These are phyloP conservation scores for Monosporascus sp. DNA, from an alignment of 2,329 filamentous ascomycete genomes.

Conservation along the genomic window DNA sequence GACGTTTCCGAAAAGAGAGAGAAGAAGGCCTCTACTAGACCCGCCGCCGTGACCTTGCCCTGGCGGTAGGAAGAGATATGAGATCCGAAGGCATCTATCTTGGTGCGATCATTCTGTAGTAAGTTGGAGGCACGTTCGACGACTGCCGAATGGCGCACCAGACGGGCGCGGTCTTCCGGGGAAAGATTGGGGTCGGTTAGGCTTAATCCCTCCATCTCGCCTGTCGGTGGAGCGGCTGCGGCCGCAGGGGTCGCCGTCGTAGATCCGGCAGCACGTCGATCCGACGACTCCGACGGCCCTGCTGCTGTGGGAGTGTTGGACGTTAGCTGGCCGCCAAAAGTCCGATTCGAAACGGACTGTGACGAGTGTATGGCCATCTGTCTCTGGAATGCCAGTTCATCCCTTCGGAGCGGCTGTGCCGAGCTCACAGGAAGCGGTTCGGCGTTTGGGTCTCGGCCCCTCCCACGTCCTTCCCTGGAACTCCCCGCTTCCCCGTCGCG, in stretches of 20 bases:
- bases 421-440: slow-evolving; percentile 73
- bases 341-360: slow-evolving; percentile 72
- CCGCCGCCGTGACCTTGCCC: slow-evolving; percentile 62
- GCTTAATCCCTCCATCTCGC: slow-evolving; percentile 45
- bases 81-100: slow-evolving; percentile 71
- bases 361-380: slow-evolving; percentile 88
- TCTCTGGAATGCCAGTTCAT: slow-evolving; percentile 86
- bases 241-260: slow-evolving; percentile 6
- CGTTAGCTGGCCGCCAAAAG: slow-evolving; percentile 82
- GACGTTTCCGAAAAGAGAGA: slow-evolving; percentile 74
- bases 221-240: slow-evolving; percentile 15
- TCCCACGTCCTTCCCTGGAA: slow-evolving; percentile 17
- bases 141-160: slow-evolving; percentile 75
- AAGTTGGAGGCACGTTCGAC: slow-evolving; percentile 80
- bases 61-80: slow-evolving; percentile 75
- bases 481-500: slow-evolving; percentile 37
- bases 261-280: slow-evolving; percentile 7
- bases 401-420: slow-evolving; percentile 74
- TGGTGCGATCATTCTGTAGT: slow-evolving; percentile 68
- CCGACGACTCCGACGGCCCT: slow-evolving; percentile 39
- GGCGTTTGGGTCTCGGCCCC: slow-evolving; percentile 78
- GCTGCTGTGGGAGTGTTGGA: slow-evolving; percentile 38
- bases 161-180: slow-evolving; percentile 75
- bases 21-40: slow-evolving; percentile 84
- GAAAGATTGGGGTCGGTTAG: slow-evolving; percentile 51